phyloP scores from a whole-genome alignment of 805 yeast genomes.

The Candida gorgasii region DNA sequence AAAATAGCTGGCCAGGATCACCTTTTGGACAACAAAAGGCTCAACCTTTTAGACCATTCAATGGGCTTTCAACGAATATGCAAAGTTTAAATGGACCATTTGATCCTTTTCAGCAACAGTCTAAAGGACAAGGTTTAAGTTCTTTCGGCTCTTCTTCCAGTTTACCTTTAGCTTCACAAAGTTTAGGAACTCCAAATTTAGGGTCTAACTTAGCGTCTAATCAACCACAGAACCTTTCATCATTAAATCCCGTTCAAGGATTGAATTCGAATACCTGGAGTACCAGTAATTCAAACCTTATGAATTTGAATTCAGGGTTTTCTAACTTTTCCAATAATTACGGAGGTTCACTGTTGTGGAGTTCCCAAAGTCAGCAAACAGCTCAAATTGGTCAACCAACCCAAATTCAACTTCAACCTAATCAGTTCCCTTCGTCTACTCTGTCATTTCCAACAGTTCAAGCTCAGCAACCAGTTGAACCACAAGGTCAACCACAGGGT shows the following conservation, averaged over 20 bases:
- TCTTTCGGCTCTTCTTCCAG: constrained; percentile 7
- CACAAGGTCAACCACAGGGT: neutral
- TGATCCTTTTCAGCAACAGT: neutral
- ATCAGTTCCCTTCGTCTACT: constrained; percentile 1
- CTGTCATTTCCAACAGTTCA: neutral
- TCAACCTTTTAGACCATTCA: constrained; percentile 9
- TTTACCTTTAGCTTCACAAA: neutral
- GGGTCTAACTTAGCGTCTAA: constrained; percentile 17
- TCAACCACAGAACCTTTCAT: neutral
- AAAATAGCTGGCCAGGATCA: constrained; percentile 9
- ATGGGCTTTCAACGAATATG: too few species aligned
- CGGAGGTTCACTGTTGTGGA: constrained; percentile 20
- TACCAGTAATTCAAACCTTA: neutral
- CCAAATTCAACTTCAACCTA: constrained; percentile 2
- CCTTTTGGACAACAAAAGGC: constrained; percentile 1
- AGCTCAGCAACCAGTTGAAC: neutral
- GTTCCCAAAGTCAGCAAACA: constrained; percentile 28
- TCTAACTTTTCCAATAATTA: neutral
- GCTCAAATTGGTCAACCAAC: neutral
- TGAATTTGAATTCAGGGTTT: constrained; percentile 10
- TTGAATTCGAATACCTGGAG: constrained; percentile 7
- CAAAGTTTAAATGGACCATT: neutral
- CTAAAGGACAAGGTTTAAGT: constrained; percentile 1
- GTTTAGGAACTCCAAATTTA: neutral
- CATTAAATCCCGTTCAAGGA: constrained; percentile 2